These are phyloP conservation scores for Tetraselmis chui DNA, from an alignment of 139 green algal species.

Conservation along the genomic window DNA sequence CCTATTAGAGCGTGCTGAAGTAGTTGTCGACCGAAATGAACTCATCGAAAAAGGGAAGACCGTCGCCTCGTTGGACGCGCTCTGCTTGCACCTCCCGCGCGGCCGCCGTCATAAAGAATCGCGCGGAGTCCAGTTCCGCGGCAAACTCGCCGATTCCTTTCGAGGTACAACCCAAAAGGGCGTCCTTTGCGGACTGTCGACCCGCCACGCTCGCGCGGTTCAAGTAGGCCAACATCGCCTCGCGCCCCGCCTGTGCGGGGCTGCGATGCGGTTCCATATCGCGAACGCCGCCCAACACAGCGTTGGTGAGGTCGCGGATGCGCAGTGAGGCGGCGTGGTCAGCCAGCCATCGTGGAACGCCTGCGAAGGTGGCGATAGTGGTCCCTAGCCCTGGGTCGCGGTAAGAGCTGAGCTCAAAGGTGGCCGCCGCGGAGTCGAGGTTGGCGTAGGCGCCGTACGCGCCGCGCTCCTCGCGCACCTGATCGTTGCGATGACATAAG, in stretches of 20 bases:
- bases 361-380: neutral
- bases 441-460: neutral
- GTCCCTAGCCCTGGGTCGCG: neutral
- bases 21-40: neutral
- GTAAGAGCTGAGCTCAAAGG: neutral
- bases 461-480: neutral
- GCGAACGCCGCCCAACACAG: neutral
- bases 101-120: neutral
- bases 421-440: neutral
- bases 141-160: neutral
- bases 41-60: neutral
- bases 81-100: neutral
- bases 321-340: neutral
- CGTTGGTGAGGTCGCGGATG: neutral
- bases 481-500: too few relatives aligned
- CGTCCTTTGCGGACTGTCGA: neutral
- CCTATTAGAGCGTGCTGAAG: neutral
- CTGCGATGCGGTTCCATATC: neutral
- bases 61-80: neutral
- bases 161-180: neutral
- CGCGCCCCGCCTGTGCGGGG: neutral
- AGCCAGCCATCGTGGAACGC: neutral
- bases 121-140: neutral
- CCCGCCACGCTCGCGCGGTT: neutral
- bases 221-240: neutral